Evolutionary conservation across 208 protist genomes (phyloP), one percentile per base, ranked within the genome.

Genomic region (Leishmania arabica): DNA sequence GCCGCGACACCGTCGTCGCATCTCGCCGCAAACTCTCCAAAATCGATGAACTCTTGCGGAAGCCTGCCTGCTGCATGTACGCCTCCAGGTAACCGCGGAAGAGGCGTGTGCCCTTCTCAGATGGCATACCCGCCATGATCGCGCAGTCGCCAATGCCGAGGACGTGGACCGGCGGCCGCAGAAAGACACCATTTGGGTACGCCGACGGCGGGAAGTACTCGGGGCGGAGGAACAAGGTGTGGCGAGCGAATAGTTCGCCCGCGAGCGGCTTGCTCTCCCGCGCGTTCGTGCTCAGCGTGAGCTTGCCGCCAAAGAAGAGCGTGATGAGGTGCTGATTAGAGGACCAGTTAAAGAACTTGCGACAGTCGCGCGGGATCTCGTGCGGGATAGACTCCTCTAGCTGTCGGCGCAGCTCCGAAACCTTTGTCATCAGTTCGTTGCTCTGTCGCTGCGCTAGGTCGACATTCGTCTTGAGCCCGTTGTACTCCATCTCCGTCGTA

Each of bases 401-500:
- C 72, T 89, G 84, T 68, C 86, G 84, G 51, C 93, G 86, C 58
- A 93, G 80, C 42, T 91, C 84, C 60, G 86, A 86, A 24, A 97
- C 90, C 81, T 97, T 93, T 21, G 69, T 83, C 84, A 92, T 90
- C 31, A 98, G 80, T 77, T 95, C 90, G 75, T 93, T 94, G 86
- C 92, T 95, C 83, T 98, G 93, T 68, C 75, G 56, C 66, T 92
- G 76, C 15, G 95, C 95, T n/a, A 97, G 81, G 27, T 96, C 89
- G 15, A 97, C 92, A 82, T 98, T 95, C 31, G 94, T 97, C 68
- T 96, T 96, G 17, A 98, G 87, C 27, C 96, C 96, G 82, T 98
- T 98, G 89, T 97, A 98, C 84, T 98, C 95, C 96, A 98, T 98
- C 82, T 98, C 95, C 3, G 96, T 97, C 21, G 95, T 98, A 83